Percentiles rank a stretch among this genome's conserved stretches.
Evolutionary conservation across 2,329 filamentous ascomycete genomes (phyloP).

Genomic region (Pseudocercospora vitis): DNA sequence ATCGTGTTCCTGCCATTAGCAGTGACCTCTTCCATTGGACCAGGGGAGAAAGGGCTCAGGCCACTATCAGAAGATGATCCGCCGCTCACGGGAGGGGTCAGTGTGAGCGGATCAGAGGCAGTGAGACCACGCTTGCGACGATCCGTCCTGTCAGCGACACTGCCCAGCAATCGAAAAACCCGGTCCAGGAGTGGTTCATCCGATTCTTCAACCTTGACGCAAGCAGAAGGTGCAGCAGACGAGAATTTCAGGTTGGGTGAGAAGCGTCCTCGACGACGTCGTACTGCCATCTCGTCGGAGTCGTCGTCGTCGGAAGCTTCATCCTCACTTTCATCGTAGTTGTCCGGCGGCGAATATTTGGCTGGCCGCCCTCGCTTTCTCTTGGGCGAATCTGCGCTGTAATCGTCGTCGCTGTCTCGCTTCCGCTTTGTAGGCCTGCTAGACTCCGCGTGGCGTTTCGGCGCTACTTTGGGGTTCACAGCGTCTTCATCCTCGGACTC

Average conservation of each 20-base stretch:
- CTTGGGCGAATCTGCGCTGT: background rate
- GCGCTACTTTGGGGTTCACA: slow-evolving; percentile 24
- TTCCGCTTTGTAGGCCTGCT: slow-evolving; percentile 26
- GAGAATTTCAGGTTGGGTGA: slow-evolving; percentile 1
- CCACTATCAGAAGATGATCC: slow-evolving; percentile 3
- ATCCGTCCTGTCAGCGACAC: slow-evolving; percentile 21
- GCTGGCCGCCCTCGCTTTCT: slow-evolving; percentile 3
- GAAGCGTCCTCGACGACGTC: slow-evolving; percentile 12
- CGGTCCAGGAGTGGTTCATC: slow-evolving; percentile 17
- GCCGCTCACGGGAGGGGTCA: slow-evolving; percentile 14
- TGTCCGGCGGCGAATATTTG: slow-evolving; percentile 3
- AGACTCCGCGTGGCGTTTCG: slow-evolving; percentile 6
- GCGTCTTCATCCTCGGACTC: slow-evolving; percentile 34
- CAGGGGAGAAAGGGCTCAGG: background rate
- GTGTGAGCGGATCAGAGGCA: slow-evolving; percentile 12
- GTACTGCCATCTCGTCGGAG: slow-evolving; percentile 6
- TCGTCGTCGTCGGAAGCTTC: background rate
- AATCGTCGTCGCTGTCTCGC: slow-evolving; percentile 19
- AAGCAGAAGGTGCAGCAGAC: background rate
- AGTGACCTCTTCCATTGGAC: slow-evolving; percentile 16
- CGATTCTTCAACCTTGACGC: slow-evolving; percentile 7
- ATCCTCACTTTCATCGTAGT: background rate
- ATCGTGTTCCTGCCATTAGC: slow-evolving; percentile 19
- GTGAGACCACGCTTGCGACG: slow-evolving; percentile 17
- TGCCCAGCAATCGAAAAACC: slow-evolving; percentile 19